phyloP scores from a whole-genome alignment of 2,329 filamentous ascomycete genomes.

The Diaporthe caulivora region DNA sequence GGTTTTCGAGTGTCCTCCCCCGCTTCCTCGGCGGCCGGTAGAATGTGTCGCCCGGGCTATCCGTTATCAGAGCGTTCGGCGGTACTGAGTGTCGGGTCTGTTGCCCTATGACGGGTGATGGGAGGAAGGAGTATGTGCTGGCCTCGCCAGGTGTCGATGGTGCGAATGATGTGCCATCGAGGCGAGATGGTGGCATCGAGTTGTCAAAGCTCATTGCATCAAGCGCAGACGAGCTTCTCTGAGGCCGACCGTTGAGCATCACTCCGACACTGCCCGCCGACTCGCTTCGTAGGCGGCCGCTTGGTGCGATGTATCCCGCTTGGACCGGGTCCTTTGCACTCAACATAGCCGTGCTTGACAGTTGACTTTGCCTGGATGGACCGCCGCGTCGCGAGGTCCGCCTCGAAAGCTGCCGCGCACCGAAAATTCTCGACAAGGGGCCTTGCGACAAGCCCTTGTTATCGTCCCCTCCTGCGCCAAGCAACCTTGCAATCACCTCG shows the following conservation, averaged over 20 bases:
- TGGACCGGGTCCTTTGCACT: slow-evolving; percentile 75
- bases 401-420: slow-evolving; percentile 87
- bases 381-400: slow-evolving; percentile 74
- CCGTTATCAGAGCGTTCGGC: slow-evolving; percentile 59
- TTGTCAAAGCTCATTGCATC: slow-evolving; percentile 63
- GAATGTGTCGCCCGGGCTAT: slow-evolving; percentile 79
- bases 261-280: slow-evolving; percentile 71
- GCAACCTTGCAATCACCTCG: slow-evolving; percentile 85
- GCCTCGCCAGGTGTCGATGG: slow-evolving; percentile 81
- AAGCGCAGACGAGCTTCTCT: slow-evolving; percentile 66
- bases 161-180: slow-evolving; percentile 72
- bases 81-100: slow-evolving; percentile 57
- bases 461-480: slow-evolving; percentile 85
- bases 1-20: slow-evolving; percentile 58
- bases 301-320: slow-evolving; percentile 65
- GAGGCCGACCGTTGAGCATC: slow-evolving; percentile 57
- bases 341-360: slow-evolving; percentile 86
- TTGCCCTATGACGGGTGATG: slow-evolving; percentile 62
- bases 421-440: slow-evolving; percentile 90
- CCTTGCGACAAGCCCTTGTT: slow-evolving; percentile 78
- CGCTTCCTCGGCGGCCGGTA: slow-evolving; percentile 84
- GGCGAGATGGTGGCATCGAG: slow-evolving; percentile 59
- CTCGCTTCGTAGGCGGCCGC: slow-evolving; percentile 70
- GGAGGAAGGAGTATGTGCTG: slow-evolving; percentile 79
- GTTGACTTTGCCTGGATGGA: slow-evolving; percentile 81